phyloP scores from a whole-genome alignment of 1,139 yeast species.

The Suhomyces terraborum region DNA sequence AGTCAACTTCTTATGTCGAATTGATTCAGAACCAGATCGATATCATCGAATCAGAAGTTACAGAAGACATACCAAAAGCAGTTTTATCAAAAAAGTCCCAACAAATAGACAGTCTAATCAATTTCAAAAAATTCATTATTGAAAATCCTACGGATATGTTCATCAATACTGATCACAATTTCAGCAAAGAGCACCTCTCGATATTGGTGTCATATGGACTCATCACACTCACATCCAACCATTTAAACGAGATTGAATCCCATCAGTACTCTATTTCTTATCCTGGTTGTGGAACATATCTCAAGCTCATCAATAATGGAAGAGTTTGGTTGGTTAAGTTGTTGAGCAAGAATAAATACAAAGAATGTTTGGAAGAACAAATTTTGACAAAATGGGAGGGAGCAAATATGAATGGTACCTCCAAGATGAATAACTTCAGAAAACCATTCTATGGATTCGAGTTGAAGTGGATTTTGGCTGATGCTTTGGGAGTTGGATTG shows the following conservation, averaged over 20 bases:
- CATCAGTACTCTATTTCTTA: conserved; percentile 54
- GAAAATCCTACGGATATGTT: conserved; percentile 37
- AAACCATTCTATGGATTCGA: conserved; percentile 62
- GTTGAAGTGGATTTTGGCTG: conserved; percentile 64
- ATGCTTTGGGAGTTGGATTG: conserved; percentile 68
- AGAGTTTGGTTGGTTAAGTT: conserved; percentile 53
- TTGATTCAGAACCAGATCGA: conserved; percentile 20
- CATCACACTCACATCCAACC: conserved; percentile 54
- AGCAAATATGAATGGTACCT: conserved; percentile 25
- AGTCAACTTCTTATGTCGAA: conserved; percentile 26
- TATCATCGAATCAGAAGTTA: conserved; percentile 7
- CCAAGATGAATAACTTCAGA: conserved; percentile 48
- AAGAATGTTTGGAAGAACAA: conserved; percentile 55
- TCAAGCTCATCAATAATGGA: conserved; percentile 49
- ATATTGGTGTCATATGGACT: conserved; percentile 53
- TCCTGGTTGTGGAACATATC: conserved; percentile 63
- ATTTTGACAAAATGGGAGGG: conserved; percentile 56
- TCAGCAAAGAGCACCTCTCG: conserved; percentile 32
- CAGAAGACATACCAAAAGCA: conserved; percentile 5
- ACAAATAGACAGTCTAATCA: conserved; percentile 20
- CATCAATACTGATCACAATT: conserved; percentile 26
- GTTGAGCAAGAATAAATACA: conserved; percentile 46
- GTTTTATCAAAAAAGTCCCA: conserved; percentile 10
- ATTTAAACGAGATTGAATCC: conserved; percentile 48
- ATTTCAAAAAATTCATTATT: conserved; percentile 27